Percentiles rank a stretch among this genome's conserved stretches.
Evolutionary conservation across 192 early-diverging fungal species (phyloP).

Genomic region (Haplosporangium gracile): DNA sequence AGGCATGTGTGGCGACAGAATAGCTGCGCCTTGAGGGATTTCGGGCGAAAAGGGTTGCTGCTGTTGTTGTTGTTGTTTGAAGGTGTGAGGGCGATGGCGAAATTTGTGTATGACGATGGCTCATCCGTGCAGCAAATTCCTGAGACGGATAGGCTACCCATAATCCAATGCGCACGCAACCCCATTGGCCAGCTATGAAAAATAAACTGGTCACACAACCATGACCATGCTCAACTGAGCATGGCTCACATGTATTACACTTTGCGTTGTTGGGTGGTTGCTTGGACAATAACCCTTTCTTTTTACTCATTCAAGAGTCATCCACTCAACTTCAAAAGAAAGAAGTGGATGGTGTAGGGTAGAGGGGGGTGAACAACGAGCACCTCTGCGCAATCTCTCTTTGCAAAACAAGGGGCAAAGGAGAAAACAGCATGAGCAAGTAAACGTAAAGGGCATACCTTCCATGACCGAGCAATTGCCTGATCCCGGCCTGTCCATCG

Average conservation of each 20-base stretch:
- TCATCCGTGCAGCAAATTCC: not conserved
- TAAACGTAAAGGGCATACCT: slow-evolving; percentile 14
- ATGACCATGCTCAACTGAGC: not conserved
- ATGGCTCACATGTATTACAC: not conserved
- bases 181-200: not conserved
- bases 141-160: slow-evolving; percentile 1
- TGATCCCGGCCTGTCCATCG: slow-evolving; percentile 42
- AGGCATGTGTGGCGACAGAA: not conserved
- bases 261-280: not conserved
- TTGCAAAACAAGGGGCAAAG: not conserved
- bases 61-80: not conserved
- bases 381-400: too few relatives aligned
- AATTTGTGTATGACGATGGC: not conserved
- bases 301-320: not conserved
- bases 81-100: not conserved
- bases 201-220: not conserved
- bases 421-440: not conserved
- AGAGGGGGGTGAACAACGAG: not conserved
- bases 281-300: not conserved
- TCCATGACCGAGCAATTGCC: slow-evolving; percentile 53
- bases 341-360: not conserved
- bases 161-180: not conserved
- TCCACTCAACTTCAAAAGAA: not conserved
- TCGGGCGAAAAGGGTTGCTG: too few relatives aligned
- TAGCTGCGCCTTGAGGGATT: not conserved